Evolutionary conservation across 805 yeast species (phyloP).

Genomic region (Candida ponderosae): DNA sequence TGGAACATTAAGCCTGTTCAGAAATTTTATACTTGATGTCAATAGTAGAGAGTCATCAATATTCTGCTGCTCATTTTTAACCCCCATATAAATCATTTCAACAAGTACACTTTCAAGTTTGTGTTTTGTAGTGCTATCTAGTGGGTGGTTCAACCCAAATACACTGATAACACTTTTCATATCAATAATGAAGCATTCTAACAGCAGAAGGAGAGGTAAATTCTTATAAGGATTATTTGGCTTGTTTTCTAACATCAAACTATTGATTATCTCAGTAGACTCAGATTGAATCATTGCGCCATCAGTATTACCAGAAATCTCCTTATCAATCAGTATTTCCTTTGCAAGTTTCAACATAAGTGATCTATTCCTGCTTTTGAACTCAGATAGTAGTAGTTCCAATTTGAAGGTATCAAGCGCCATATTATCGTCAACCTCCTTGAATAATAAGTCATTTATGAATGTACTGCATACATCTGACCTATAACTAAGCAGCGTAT

Average conservation of each 20-base stretch:
- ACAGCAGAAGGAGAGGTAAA: no score
- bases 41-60: constrained; percentile 5
- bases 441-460: constrained; percentile 16
- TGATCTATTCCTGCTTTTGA: constrained; percentile 11
- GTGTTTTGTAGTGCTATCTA: no score
- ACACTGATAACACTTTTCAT: no score
- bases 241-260: constrained; percentile 11
- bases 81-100: neutral
- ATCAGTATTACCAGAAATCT: constrained; percentile 5
- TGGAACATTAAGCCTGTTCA: constrained; percentile 34
- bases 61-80: neutral
- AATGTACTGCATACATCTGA: constrained; percentile 11
- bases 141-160: no score
- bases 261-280: constrained; percentile 16
- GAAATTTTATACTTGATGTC: constrained; percentile 13
- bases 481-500: constrained; percentile 20
- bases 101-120: no score
- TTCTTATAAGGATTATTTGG: neutral
- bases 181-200: no score
- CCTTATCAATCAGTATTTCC: constrained; percentile 8
- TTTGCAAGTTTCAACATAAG: constrained; percentile 10
- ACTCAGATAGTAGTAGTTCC: constrained; percentile 13
- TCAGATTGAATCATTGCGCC: constrained; percentile 11
- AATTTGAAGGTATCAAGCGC: constrained; percentile 14
- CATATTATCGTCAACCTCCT: constrained; percentile 9